phyloP scores from a whole-genome alignment of 2,329 filamentous ascomycete genomes.

The Acarospora socialis region DNA sequence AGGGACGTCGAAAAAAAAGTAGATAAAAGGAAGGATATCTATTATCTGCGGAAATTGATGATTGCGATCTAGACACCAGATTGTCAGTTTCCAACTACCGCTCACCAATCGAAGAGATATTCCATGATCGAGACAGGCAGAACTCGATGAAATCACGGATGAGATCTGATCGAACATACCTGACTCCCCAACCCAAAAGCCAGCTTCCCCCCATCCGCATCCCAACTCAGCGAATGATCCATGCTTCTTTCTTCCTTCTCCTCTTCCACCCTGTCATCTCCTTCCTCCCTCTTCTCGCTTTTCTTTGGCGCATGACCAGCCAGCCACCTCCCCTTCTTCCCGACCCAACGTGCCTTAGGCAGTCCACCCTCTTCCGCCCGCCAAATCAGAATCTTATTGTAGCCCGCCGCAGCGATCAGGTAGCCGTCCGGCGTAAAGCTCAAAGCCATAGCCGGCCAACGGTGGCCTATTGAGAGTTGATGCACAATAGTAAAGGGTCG shows the following conservation, averaged over 20 bases:
- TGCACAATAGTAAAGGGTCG: slow-evolving; percentile 25
- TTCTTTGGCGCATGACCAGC: slow-evolving; percentile 18
- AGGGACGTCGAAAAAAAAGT: too few relatives aligned
- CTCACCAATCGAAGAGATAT: too few relatives aligned
- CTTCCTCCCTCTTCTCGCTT: slow-evolving; percentile 16
- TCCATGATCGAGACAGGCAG: too few relatives aligned
- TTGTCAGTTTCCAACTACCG: too few relatives aligned
- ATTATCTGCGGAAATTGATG: slow-evolving; percentile 7
- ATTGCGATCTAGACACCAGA: slow-evolving; percentile 9
- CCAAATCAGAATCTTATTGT: slow-evolving; percentile 32
- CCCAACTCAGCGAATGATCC: slow-evolving; percentile 34
- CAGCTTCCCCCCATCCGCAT: slow-evolving; percentile 38
- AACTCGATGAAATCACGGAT: neutral
- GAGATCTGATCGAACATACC: slow-evolving; percentile 21
- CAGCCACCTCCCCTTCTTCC: slow-evolving; percentile 16
- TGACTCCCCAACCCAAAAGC: slow-evolving; percentile 35
- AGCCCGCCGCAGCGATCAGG: slow-evolving; percentile 30
- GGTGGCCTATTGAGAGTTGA: slow-evolving; percentile 23
- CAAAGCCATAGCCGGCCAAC: slow-evolving; percentile 26
- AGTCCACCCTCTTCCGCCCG: slow-evolving; percentile 29
- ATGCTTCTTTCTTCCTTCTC: slow-evolving; percentile 14
- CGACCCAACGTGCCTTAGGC: slow-evolving; percentile 19
- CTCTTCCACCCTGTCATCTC: slow-evolving; percentile 11
- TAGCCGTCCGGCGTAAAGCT: slow-evolving; percentile 35
- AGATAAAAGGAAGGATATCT: too few relatives aligned